A percentile compares a stretch with the other conserved stretches of the same genome.
Evolutionary conservation across 202 grass and related monocot genomes (phyloP).

Genomic region (Elaeis oleifera): DNA sequence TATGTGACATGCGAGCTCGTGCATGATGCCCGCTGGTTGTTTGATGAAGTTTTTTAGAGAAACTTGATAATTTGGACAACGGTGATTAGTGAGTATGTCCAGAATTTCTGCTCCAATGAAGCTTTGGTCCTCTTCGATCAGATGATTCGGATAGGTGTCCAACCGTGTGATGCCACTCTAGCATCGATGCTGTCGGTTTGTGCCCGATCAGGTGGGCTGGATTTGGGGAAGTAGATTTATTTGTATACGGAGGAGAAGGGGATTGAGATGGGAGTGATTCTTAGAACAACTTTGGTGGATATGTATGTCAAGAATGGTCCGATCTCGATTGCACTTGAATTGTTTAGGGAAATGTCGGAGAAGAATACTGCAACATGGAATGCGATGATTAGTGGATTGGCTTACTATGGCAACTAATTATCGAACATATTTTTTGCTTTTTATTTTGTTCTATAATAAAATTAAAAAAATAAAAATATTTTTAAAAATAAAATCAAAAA

Average conservation of each 20-base stretch:
- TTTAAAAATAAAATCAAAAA: no score
- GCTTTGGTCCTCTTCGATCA: no score
- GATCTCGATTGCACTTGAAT: slow-evolving; percentile 19
- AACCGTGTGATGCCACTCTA: slow-evolving; percentile 15
- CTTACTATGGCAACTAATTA: slow-evolving; percentile 23
- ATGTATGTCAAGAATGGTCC: slow-evolving; percentile 60
- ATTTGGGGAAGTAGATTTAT: slow-evolving; percentile 48
- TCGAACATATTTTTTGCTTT: no score
- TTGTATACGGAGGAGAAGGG: slow-evolving; percentile 33
- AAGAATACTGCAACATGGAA: slow-evolving; percentile 37
- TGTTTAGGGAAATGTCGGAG: slow-evolving; percentile 40
- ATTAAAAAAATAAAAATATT: no score
- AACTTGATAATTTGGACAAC: no score
- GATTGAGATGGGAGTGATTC: slow-evolving; percentile 30
- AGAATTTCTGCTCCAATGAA: slow-evolving; percentile 16
- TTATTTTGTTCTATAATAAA: no score
- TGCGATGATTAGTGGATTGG: slow-evolving; percentile 36
- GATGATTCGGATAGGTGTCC: slow-evolving; percentile 1
- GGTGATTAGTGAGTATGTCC: background rate
- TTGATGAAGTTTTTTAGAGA: no score
- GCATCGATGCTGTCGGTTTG: slow-evolving; percentile 36
- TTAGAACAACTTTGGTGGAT: slow-evolving; percentile 53
- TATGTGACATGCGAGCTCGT: slow-evolving; percentile 26
- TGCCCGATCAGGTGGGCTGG: slow-evolving; percentile 37
- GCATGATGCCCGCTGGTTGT: no score